phyloP scores from a whole-genome alignment of 139 green algal species.

The Raphidocelis subcapitata region DNA sequence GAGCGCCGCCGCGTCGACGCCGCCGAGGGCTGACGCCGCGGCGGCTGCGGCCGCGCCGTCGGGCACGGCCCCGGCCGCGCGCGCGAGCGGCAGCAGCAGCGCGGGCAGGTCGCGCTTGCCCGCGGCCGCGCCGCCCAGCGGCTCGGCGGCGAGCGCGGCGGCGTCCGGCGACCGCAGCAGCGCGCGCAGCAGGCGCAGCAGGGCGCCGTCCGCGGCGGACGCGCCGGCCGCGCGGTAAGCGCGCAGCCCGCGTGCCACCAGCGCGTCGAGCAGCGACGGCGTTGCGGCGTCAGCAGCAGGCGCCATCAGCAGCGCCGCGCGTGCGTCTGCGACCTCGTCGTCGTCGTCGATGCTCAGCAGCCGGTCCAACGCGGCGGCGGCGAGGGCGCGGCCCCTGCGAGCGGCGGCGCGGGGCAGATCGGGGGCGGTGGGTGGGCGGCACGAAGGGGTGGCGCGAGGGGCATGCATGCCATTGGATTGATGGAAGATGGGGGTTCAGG shows the following conservation, averaged over 20 bases:
- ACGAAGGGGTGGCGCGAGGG: too few relatives aligned
- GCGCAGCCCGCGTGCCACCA: background rate
- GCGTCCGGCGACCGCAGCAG: background rate
- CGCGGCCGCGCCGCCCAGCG: background rate
- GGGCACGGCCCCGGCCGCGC: background rate
- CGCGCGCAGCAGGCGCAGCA: slow-evolving; percentile 1
- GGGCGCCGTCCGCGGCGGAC: slow-evolving; percentile 1
- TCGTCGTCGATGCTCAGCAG: slow-evolving; percentile 10
- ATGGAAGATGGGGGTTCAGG: too few relatives aligned
- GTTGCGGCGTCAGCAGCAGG: slow-evolving; percentile 15
- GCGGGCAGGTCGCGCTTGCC: background rate
- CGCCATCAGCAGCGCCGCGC: slow-evolving; percentile 45
- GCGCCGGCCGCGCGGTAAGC: background rate
- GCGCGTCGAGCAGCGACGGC: slow-evolving; percentile 7
- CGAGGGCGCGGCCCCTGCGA: slow-evolving; percentile 13
- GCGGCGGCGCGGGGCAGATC: too few relatives aligned
- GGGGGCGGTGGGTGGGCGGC: too few relatives aligned
- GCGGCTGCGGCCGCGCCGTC: background rate
- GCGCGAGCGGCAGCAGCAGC: slow-evolving; percentile 10
- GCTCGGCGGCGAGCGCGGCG: background rate
- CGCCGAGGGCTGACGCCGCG: background rate
- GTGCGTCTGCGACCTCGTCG: slow-evolving; percentile 14
- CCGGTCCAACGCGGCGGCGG: slow-evolving; percentile 23
- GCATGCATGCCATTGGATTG: too few relatives aligned
- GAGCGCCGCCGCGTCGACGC: background rate